Evolutionary conservation across 1,139 yeast genomes (phyloP), one percentile per base, ranked within the genome.

Genomic region (Pichia sp.): DNA sequence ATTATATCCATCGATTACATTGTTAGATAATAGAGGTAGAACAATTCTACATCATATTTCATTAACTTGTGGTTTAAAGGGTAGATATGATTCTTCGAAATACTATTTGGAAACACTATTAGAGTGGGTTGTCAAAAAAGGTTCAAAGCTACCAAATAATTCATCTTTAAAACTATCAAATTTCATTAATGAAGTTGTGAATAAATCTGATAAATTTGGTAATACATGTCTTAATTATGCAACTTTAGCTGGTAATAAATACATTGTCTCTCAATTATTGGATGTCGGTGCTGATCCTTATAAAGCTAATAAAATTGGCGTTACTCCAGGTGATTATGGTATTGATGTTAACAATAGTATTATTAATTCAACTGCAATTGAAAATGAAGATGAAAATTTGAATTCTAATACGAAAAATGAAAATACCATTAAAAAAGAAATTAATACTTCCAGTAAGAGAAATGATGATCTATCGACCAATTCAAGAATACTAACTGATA

Each of bases 31-130:
- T 50, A 76, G 79, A 57, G 85, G 87, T 32, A 79, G 96, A 51
- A 85, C 96, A 0, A 85, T 92, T n/a, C 68, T 94, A 42, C 99
- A 94, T 66, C 97, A 92, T 62, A 88, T 92, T 53, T 89, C 95
- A 3, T 67, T 82, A 39, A 82, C 87, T 0, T 84, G 89, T 6
- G 89, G 88, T 1, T 78, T 82, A 58, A 76, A 80, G 45, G 86
- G 85, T 11, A 71, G 89, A 53, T 72, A 80, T 43, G 79, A 80
- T 29, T 86, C 90, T 0, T 76, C 82, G 40, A 79, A 84, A 54
- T 89, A 86, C 64, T 90, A 92, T 61, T 67, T 85, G 45, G 86
- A 81, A 53, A 80, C 86, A 23, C 69, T 90, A 41, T 68, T 90
- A 50, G 95, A 88, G 56, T 89, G 92, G 85, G 76, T 90, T 22